phyloP scores from a whole-genome alignment of 495 filamentous ascomycete genomes.

The Podospora sp. region DNA sequence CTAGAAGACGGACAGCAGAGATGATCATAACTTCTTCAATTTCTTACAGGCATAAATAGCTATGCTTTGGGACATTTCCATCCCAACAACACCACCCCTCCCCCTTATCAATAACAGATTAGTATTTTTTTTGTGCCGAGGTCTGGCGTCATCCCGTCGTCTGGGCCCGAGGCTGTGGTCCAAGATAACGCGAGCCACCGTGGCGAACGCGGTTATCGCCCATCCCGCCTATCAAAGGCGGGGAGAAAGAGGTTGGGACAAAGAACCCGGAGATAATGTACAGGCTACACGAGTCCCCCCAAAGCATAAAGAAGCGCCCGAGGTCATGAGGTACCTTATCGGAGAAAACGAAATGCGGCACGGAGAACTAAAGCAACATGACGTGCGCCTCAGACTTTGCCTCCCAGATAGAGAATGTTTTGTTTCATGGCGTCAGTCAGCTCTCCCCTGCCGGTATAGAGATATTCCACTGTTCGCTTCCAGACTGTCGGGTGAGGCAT shows the following conservation, averaged over 20 bases:
- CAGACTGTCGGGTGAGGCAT: slow-evolving; percentile 58
- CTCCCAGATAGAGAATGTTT: slow-evolving; percentile 58
- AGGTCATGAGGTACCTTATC: slow-evolving; percentile 23
- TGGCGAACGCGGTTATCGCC: neutral
- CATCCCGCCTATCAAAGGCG: neutral
- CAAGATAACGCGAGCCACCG: neutral
- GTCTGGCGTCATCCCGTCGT: neutral
- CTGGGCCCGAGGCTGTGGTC: neutral
- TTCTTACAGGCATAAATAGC: no score
- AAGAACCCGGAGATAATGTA: slow-evolving; percentile 7
- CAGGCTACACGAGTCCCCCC: neutral
- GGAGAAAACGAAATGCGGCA: slow-evolving; percentile 8
- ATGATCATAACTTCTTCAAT: no score
- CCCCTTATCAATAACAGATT: no score
- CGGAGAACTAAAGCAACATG: neutral
- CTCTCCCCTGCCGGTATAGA: slow-evolving; percentile 54
- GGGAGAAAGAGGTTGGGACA: neutral
- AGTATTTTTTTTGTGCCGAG: neutral
- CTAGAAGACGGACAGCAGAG: no score
- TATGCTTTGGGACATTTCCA: no score
- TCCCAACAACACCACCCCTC: no score
- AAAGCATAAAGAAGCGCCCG: neutral
- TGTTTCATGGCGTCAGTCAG: slow-evolving; percentile 49
- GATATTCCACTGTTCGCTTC: slow-evolving; percentile 51
- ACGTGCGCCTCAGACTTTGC: slow-evolving; percentile 39